A percentile compares a stretch with the other conserved stretches of the same genome.
phyloP scores from a whole-genome alignment of 805 yeast genomes.

The Candida tammaniensis region DNA sequence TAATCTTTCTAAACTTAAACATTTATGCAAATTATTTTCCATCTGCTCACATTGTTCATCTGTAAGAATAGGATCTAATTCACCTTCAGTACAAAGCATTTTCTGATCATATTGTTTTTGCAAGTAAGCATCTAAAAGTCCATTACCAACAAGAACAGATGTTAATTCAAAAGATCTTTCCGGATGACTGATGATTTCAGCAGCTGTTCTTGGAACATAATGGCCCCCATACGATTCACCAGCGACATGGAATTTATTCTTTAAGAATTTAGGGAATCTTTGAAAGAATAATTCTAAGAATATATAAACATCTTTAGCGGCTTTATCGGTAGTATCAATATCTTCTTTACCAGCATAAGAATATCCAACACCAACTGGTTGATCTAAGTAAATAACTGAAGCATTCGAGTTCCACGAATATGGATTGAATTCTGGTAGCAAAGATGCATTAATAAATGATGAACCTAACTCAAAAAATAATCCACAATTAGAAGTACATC shows the following conservation, averaged over 20 bases:
- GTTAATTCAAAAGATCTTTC: conserved; percentile 49
- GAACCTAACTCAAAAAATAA: conserved; percentile 32
- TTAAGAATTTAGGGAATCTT: conserved; percentile 23
- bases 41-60: conserved; percentile 25
- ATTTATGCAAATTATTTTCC: conserved; percentile 15
- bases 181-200: conserved; percentile 35
- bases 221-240: conserved; percentile 46
- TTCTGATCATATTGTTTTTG: conserved; percentile 76
- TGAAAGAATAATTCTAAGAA: conserved; percentile 30
- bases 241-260: conserved; percentile 27
- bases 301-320: conserved; percentile 25
- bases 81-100: conserved; percentile 75
- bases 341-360: conserved; percentile 18
- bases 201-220: conserved; percentile 40
- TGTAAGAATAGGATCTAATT: conserved; percentile 21
- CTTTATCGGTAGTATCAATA: conserved; percentile 20
- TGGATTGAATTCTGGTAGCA: conserved; percentile 26
- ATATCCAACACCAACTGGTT: conserved; percentile 27
- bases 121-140: conserved; percentile 74
- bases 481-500: conserved; percentile 29
- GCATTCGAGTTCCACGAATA: conserved; percentile 30
- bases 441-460: conserved; percentile 19
- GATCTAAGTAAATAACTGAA: conserved; percentile 36
- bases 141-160: conserved; percentile 89
- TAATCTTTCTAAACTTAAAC: conserved; percentile 1